phyloP scores from a whole-genome alignment of 345 rosid genomes.

The Viola odorata region DNA sequence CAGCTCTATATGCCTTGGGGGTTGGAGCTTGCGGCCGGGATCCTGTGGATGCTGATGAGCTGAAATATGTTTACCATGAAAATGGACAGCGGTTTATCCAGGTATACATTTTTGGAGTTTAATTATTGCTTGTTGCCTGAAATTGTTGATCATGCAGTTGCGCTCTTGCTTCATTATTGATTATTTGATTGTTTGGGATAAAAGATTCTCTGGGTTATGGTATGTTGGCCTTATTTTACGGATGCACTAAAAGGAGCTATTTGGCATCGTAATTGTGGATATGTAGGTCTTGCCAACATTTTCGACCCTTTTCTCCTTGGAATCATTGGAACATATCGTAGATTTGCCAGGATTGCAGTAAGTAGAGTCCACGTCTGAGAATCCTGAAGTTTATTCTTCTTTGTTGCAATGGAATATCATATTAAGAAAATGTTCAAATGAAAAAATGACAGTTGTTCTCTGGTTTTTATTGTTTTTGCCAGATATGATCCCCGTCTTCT shows the following conservation, averaged over 20 bases:
- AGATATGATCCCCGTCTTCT: slow-evolving; percentile 70
- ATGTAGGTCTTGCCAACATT: slow-evolving; percentile 81
- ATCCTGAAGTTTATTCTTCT: neutral
- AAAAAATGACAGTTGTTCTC: no score
- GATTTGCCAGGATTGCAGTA: slow-evolving; percentile 59
- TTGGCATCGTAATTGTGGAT: neutral
- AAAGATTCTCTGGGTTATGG: no score
- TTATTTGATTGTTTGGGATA: neutral
- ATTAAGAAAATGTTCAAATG: no score
- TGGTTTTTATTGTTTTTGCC: slow-evolving; percentile 11
- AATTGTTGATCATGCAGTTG: no score
- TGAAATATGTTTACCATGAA: slow-evolving; percentile 67
- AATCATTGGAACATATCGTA: slow-evolving; percentile 19
- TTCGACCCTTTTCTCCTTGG: slow-evolving; percentile 49
- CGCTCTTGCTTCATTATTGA: neutral
- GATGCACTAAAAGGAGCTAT: neutral
- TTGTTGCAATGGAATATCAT: neutral
- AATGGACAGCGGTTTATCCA: slow-evolving; percentile 58
- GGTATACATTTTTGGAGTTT: slow-evolving; percentile 28
- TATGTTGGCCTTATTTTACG: no score
- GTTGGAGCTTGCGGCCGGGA: slow-evolving; percentile 73
- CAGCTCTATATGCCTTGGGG: slow-evolving; percentile 73
- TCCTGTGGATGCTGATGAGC: slow-evolving; percentile 65
- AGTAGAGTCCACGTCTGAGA: slow-evolving; percentile 15
- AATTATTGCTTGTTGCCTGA: neutral